A percentile compares a stretch with the other conserved stretches of the same genome.
Conservation (phyloP, 2,329 filamentous ascomycete genomes). For the Talaromyces sp. region DNA sequence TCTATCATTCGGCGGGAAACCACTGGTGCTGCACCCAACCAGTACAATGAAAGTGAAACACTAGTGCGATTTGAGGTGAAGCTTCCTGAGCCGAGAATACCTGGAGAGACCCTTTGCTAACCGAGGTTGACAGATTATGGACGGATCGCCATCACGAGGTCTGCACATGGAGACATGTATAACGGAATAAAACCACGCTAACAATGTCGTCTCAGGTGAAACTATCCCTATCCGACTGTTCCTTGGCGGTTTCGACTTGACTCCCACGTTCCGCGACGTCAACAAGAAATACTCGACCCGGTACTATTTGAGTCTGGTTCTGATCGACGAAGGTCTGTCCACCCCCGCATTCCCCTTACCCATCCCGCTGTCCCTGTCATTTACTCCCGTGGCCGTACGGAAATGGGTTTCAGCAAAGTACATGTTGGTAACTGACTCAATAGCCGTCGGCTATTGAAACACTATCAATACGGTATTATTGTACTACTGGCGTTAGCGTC, state of each 20-base stretch:
- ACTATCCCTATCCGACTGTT: constrained; percentile 97
- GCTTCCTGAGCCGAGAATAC: background rate
- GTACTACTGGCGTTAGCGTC: background rate
- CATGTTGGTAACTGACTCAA: constrained; percentile 16
- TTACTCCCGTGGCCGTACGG: background rate
- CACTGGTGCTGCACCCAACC: constrained; percentile 91
- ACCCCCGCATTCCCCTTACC: background rate
- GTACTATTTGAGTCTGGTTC: constrained; percentile 92
- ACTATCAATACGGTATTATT: constrained; percentile 5
- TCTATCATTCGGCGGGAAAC: constrained; percentile 97
- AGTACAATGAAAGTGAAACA: constrained; percentile 99
- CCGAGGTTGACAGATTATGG: constrained; percentile 71
- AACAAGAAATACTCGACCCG: constrained; percentile 99
- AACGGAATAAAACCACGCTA: background rate
- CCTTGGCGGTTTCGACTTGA: constrained; percentile 94
- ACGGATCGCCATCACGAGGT: constrained; percentile 93
- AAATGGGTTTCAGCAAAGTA: background rate
- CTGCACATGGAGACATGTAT: background rate
- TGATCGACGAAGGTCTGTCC: constrained; percentile 78
- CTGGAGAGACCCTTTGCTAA: constrained; percentile 6
- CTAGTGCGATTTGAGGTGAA: constrained; percentile 87
- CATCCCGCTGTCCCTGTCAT: background rate
- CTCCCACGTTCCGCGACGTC: constrained; percentile 96
- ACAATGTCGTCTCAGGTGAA: constrained; percentile 50
- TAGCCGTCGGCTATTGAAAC: constrained; percentile 33